A percentile compares a stretch with the other conserved stretches of the same genome.
These are phyloP conservation scores for Pyrenopolyporus hunteri DNA, from an alignment of 495 filamentous ascomycete species.

Conservation along the genomic window DNA sequence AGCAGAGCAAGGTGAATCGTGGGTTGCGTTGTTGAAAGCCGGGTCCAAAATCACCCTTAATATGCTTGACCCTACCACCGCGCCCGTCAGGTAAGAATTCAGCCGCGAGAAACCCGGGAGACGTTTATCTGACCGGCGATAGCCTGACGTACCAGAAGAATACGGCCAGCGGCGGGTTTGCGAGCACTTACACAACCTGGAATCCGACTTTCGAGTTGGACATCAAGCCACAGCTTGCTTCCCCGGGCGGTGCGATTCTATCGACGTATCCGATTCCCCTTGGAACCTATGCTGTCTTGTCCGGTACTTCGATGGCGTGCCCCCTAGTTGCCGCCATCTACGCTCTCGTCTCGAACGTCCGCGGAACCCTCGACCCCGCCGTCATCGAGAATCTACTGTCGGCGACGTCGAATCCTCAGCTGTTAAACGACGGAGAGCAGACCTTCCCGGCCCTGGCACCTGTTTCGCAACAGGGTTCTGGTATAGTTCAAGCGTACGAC, in stretches of 20 bases:
- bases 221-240: conserved; percentile 59
- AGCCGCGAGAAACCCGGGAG: neutral
- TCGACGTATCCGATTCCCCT: conserved; percentile 60
- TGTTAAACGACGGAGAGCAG: conserved; percentile 55
- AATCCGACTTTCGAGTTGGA: conserved; percentile 62
- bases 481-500: conserved; percentile 62
- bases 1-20: conserved; percentile 51
- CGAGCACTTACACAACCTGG: conserved; percentile 61
- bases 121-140: conserved; percentile 18
- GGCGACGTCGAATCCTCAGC: conserved; percentile 50
- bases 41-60: conserved; percentile 50
- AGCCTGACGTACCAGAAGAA: conserved; percentile 43
- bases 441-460: conserved; percentile 54
- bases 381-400: conserved; percentile 55
- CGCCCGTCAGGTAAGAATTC: conserved; percentile 41
- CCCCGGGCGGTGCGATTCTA: conserved; percentile 62
- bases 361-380: conserved; percentile 55
- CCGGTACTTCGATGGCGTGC: conserved; percentile 67
- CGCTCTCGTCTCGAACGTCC: conserved; percentile 58
- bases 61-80: conserved; percentile 50
- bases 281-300: conserved; percentile 60
- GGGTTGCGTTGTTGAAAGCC: conserved; percentile 47
- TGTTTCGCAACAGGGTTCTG: conserved; percentile 62
- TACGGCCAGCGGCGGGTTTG: conserved; percentile 48
- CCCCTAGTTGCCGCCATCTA: conserved; percentile 61